Evolutionary conservation across 1,139 yeast genomes (phyloP).

Genomic region (Blastobotrys ciferrii): DNA sequence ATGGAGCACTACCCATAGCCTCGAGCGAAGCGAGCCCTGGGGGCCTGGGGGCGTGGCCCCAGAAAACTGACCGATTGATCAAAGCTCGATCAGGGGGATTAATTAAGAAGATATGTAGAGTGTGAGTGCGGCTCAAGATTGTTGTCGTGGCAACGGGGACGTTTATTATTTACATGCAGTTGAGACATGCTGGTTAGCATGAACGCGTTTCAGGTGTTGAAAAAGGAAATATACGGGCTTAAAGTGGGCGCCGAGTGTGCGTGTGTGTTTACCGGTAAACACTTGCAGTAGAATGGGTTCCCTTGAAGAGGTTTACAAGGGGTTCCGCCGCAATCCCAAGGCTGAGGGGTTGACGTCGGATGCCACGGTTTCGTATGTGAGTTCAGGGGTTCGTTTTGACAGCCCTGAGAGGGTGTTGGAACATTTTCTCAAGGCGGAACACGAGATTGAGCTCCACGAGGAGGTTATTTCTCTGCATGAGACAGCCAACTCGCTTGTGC

Average conservation of each 20-base stretch:
- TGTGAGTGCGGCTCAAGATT: not conserved
- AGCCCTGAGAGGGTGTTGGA: conserved; percentile 25
- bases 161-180: not conserved
- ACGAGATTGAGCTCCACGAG: conserved; percentile 25
- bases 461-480: conserved; percentile 23
- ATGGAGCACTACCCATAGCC: too few relatives aligned
- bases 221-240: not conserved
- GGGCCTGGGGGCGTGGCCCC: too few relatives aligned
- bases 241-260: too few relatives aligned
- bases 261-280: too few relatives aligned
- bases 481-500: conserved; percentile 22
- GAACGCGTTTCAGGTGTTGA: not conserved
- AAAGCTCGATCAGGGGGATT: too few relatives aligned
- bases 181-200: not conserved
- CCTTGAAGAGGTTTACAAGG: conserved; percentile 15
- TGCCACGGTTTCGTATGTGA: conserved; percentile 26
- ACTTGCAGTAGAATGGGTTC: conserved; percentile 1
- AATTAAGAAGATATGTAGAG: too few relatives aligned
- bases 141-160: not conserved
- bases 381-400: conserved; percentile 25
- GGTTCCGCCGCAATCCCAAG: conserved; percentile 23
- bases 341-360: conserved; percentile 16
- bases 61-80: too few relatives aligned
- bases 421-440: conserved; percentile 22
- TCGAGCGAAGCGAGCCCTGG: too few relatives aligned